Base-by-base conservation (phyloP, 1,284 basidiomycete genomes). In the Heterobasidion occidentale region DNA sequence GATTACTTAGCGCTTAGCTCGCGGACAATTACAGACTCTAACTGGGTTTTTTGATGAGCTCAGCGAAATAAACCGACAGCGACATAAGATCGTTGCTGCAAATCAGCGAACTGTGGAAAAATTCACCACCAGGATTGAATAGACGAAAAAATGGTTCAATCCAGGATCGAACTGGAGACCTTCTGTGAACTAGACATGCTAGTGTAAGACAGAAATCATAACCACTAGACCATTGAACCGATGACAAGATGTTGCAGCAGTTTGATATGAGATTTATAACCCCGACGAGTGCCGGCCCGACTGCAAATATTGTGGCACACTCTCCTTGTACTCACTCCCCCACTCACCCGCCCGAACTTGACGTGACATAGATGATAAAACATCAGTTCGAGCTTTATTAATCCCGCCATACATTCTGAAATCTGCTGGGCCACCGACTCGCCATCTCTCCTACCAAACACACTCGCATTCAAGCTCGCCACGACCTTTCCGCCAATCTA, bases 171-270 rank as follows among this genome's bases (percentile, higher is more conserved):
- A 66, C 65, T 56, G 64, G 61, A 60, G 65, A 66, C 65, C 65
- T 56, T 61, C 63, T 66, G 65, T 66, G 64, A 19, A 36, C 14
- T n/a, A 42, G 38, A 42, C 11, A 42, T 42, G 12, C 38, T 42
- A n/a, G 46, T 65, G 64, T 65, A 63, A 66, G 65, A 66, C 65
- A 66, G 63, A 61, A 60, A 61, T 65, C 65, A 66, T 66, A 66
- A 66, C 65, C 65, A 66, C 65, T 66, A 66, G 65, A 65, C 65
- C 65, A 66, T 61, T 61, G 61, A 63, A 64, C 65, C 65, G 47
- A 52, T 52, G n/a, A 6, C 27, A 27, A 27, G 0, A 1, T 27
- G 6, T 27, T 1, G 27, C 27, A 5, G 27, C 5, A 6, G 6
- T 27, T 5, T 27, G 4, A 4, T 27, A 27, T 27, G 1, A 27